Evolutionary conservation across 2,329 filamentous ascomycete genomes (phyloP).

Genomic region (Phialophora tarda): DNA sequence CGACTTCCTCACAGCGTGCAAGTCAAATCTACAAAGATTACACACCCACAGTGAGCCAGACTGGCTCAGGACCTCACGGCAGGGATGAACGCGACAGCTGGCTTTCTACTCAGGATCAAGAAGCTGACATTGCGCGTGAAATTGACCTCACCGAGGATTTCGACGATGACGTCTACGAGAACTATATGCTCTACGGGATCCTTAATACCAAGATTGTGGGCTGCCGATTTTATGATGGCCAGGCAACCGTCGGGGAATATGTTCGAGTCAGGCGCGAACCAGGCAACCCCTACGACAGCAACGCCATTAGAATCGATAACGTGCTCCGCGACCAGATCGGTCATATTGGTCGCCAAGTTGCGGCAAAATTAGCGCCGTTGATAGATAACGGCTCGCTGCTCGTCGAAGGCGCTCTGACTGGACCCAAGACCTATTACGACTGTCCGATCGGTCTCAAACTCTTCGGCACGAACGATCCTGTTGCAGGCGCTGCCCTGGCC

Average conservation of each 20-base stretch:
- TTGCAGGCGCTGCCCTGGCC: constrained; percentile 62
- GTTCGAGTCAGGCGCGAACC: constrained; percentile 70
- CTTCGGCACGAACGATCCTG: constrained; percentile 68
- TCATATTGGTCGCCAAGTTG: constrained; percentile 72
- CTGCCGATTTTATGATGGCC: constrained; percentile 66
- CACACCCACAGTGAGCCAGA: constrained; percentile 11
- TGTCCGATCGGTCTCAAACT: constrained; percentile 73
- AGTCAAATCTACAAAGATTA: constrained; percentile 21
- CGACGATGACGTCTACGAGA: constrained; percentile 47
- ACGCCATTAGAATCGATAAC: constrained; percentile 80
- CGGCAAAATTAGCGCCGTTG: constrained; percentile 69
- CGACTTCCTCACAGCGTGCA: constrained; percentile 8
- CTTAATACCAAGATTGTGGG: constrained; percentile 65
- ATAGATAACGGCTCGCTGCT: constrained; percentile 63
- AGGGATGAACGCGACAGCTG: constrained; percentile 27
- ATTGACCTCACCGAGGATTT: constrained; percentile 43
- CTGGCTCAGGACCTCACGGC: constrained; percentile 13
- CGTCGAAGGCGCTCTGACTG: constrained; percentile 72
- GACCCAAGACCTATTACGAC: constrained; percentile 69
- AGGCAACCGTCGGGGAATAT: constrained; percentile 66
- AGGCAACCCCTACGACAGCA: constrained; percentile 70
- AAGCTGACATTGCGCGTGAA: constrained; percentile 37
- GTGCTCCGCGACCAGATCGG: constrained; percentile 77
- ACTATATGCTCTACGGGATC: constrained; percentile 50
- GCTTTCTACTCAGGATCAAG: constrained; percentile 40